A percentile compares a stretch with the other conserved stretches of the same genome.
Conservation (phyloP, 768 basidiomycete species). For the Lactarius trivialis region DNA sequence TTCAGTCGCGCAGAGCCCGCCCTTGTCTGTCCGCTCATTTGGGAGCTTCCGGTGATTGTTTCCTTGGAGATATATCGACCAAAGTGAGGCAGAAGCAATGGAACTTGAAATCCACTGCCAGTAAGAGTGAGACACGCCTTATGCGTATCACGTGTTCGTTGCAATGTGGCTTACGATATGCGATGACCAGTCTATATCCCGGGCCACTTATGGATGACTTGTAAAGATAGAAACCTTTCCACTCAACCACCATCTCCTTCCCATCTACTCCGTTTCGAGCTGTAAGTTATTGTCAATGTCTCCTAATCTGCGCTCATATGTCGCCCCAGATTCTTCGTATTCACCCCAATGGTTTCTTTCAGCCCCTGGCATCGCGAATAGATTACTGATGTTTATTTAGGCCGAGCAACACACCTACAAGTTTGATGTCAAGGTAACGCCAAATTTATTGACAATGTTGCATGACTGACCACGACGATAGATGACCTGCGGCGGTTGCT, state of each 20-base stretch:
- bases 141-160: not conserved
- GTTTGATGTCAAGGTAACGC: slow-evolving; percentile 73
- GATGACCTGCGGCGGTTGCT: slow-evolving; percentile 89
- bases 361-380: not conserved
- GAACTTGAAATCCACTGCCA: too few relatives aligned
- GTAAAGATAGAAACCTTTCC: not conserved
- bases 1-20: slow-evolving; percentile 16
- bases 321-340: not conserved
- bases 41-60: not conserved
- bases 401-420: slow-evolving; percentile 51
- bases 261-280: not conserved
- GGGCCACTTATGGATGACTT: not conserved
- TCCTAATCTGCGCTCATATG: not conserved
- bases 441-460: not conserved
- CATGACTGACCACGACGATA: slow-evolving; percentile 26
- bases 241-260: slow-evolving; percentile 3
- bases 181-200: not conserved
- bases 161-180: not conserved
- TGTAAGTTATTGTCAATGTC: not conserved
- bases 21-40: slow-evolving; percentile 17
- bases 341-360: slow-evolving; percentile 8
- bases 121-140: not conserved
- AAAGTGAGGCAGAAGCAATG: not conserved
- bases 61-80: slow-evolving; percentile 5
- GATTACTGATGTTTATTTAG: slow-evolving; percentile 6